Base-by-base conservation (phyloP, 305 asterid genomes). In the Withania somnifera region DNA sequence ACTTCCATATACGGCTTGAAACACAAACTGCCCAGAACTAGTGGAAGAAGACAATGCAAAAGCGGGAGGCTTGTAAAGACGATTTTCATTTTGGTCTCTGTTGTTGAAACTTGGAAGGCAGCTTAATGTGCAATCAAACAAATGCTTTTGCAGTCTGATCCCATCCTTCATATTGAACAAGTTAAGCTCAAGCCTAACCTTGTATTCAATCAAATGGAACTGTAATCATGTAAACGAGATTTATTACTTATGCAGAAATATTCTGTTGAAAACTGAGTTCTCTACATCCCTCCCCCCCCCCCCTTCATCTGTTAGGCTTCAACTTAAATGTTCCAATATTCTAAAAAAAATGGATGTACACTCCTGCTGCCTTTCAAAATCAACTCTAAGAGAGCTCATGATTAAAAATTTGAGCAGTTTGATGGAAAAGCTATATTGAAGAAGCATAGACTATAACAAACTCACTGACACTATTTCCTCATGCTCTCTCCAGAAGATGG, bases 361-460 rank as follows among this genome's bases (percentile, higher is more conserved):
- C 26, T 2, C 19, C 19, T 0, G 15, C 7, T 0, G 19, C 7
- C 17, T 17, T 45, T 14, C 11, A n/a, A n/a, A 26, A 17, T 36
- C 14, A 5, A 61, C 69, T 79, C 34, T 45, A 26, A 40, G 24
- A 6, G 15, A 22, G 54, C 42, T 58, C 69, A 17, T 24, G 34
- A 47, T 58, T 4, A 7, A 42, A 45, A 50, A 36, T 11, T 26
- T 19, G 78, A 78, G 89, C 77, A 80, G 87, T 87, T 32, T 82
- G 68, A 47, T 79, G 7, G 81, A 85, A 50, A 32, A 82, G 56
- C 57, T 85, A 30, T 84, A 85, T 76, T 75, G 56, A 83, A 73
- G 67, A 57, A 88, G 90, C 40, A 82, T 87, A 63, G 47, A 79
- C 57, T 82, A 84, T 78, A 87, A 67, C 17, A 81, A 87, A 13